These are phyloP conservation scores for Tricholoma matsutake DNA, from an alignment of 768 basidiomycete species.

Conservation along the genomic window DNA sequence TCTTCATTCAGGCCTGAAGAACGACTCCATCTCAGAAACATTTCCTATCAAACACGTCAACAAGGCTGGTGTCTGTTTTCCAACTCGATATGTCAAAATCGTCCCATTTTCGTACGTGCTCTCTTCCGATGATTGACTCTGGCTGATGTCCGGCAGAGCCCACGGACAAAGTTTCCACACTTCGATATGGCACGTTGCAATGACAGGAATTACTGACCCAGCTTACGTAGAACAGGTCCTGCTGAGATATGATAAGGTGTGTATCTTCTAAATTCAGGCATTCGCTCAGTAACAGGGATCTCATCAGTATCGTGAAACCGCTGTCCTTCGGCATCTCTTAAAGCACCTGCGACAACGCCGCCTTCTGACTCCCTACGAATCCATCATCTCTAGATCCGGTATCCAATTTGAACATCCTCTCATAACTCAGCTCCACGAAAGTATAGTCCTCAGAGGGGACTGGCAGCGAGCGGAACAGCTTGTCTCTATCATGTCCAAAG, in stretches of 20 bases:
- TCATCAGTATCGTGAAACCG: constrained; percentile 61
- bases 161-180: constrained; percentile 73
- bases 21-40: constrained; percentile 61
- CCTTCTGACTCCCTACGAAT: constrained; percentile 60
- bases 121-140: background rate
- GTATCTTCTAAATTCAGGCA: constrained; percentile 10
- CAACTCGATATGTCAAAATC: constrained; percentile 71
- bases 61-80: constrained; percentile 52
- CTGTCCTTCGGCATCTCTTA: constrained; percentile 62
- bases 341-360: constrained; percentile 79
- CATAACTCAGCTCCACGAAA: constrained; percentile 59
- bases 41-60: constrained; percentile 60
- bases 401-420: constrained; percentile 68
- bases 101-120: constrained; percentile 65
- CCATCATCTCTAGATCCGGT: constrained; percentile 52
- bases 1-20: constrained; percentile 59
- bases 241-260: constrained; percentile 59
- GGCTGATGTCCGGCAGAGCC: constrained; percentile 40
- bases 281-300: background rate
- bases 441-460: constrained; percentile 63
- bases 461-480: constrained; percentile 57
- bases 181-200: constrained; percentile 72
- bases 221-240: constrained; percentile 54
- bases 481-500: constrained; percentile 45
- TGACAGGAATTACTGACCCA: constrained; percentile 58